These are phyloP conservation scores for Porcisia deanei DNA, from an alignment of 208 protist genomes.

Conservation along the genomic window DNA sequence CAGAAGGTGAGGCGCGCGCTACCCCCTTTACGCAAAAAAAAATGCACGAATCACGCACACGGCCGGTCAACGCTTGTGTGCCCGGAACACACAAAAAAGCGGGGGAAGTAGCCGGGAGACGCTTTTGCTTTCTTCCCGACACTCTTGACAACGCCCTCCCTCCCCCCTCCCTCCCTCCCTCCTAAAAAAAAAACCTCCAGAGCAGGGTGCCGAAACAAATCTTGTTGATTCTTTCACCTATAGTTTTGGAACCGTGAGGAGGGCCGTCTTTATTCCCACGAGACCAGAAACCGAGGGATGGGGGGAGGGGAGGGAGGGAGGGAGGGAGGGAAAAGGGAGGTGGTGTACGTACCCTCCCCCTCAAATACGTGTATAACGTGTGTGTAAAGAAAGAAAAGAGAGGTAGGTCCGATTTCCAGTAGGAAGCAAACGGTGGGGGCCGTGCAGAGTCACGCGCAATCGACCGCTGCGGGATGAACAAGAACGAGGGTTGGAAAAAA, in stretches of 20 bases:
- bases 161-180: too few species aligned
- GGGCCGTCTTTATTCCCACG: too few species aligned
- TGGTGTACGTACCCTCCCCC: not conserved
- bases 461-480: too few species aligned
- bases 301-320: not conserved
- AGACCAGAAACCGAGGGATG: not conserved
- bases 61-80: not conserved
- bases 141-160: not conserved
- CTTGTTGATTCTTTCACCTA: too few species aligned
- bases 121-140: not conserved
- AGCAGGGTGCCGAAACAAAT: not conserved
- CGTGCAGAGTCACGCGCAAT: too few species aligned
- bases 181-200: too few species aligned
- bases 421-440: too few species aligned
- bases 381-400: not conserved
- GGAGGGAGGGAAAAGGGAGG: not conserved
- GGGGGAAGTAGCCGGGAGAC: not conserved
- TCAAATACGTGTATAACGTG: not conserved
- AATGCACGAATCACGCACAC: not conserved
- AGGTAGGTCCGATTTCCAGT: too few species aligned
- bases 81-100: not conserved
- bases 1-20: not conserved
- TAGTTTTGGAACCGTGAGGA: too few species aligned
- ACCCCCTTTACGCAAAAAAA: not conserved
- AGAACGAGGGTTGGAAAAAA: not conserved